A percentile compares a stretch with the other conserved stretches of the same genome.
phyloP scores from a whole-genome alignment of 2,329 filamentous ascomycete genomes.

The Aureobasidium sp. region DNA sequence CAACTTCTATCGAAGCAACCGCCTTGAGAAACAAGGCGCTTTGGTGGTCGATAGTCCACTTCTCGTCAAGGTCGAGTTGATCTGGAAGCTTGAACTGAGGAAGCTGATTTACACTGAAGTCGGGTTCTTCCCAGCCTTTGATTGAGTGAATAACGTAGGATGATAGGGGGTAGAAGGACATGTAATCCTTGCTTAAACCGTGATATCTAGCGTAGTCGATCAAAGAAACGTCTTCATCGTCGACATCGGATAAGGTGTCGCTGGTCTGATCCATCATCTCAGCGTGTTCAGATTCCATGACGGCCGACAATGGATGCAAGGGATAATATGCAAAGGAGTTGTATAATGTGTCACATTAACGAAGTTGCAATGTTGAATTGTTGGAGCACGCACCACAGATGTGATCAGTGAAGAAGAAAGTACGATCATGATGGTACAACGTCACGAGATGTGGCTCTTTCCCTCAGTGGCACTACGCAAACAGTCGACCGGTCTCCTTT shows the following conservation, averaged over 20 bases:
- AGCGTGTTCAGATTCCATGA: background rate
- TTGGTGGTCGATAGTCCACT: conserved; percentile 18
- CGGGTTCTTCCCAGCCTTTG: conserved; percentile 13
- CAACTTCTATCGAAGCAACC: background rate
- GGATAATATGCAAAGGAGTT: background rate
- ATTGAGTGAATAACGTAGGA: conserved; percentile 13
- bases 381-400: background rate
- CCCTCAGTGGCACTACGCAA: background rate
- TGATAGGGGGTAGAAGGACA: conserved; percentile 21
- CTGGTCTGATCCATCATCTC: background rate
- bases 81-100: conserved; percentile 20
- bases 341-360: background rate
- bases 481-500: background rate
- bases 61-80: conserved; percentile 23
- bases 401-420: too few species aligned
- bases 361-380: background rate
- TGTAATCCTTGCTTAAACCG: conserved; percentile 33
- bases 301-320: too few species aligned
- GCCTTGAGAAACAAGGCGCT: conserved; percentile 20
- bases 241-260: background rate
- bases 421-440: too few species aligned
- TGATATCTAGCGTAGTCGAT: conserved; percentile 42
- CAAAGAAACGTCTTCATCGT: conserved; percentile 27
- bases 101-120: conserved; percentile 19
- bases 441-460: background rate